Conservation (phyloP, 176 grass and related monocot species). For the Leersia perrieri region DNA sequence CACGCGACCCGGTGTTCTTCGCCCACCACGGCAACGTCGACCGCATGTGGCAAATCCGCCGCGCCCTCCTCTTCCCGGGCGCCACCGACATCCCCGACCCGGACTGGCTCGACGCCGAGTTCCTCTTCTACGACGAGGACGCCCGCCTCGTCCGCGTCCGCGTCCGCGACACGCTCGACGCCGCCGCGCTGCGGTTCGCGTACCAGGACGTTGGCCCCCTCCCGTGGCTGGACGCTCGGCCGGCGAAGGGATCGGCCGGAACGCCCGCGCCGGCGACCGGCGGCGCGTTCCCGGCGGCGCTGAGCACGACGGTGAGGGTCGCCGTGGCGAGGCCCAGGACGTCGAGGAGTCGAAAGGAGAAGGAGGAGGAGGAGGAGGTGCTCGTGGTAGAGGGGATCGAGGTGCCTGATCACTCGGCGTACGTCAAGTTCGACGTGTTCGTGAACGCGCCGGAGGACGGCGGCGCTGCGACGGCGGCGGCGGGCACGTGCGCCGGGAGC, state of each 20-base stretch:
- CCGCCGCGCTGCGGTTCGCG: slow-evolving; percentile 33
- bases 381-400: slow-evolving; percentile 56
- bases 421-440: slow-evolving; percentile 74
- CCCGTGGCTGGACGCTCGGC: slow-evolving; percentile 47
- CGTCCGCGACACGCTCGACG: slow-evolving; percentile 55
- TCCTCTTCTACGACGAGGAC: slow-evolving; percentile 91
- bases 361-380: slow-evolving; percentile 62
- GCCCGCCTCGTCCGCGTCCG: slow-evolving; percentile 55
- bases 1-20: slow-evolving; percentile 67
- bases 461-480: background rate
- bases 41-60: slow-evolving; percentile 66
- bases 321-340: slow-evolving; percentile 42
- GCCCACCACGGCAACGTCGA: slow-evolving; percentile 71
- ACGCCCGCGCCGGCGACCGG: background rate
- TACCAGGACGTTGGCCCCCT: slow-evolving; percentile 65
- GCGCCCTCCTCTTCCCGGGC: slow-evolving; percentile 18
- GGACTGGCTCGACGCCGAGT: slow-evolving; percentile 73
- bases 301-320: slow-evolving; percentile 29
- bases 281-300: slow-evolving; percentile 34
- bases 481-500: slow-evolving; percentile 60
- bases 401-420: slow-evolving; percentile 27
- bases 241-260: background rate
- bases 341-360: slow-evolving; percentile 38
- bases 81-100: slow-evolving; percentile 48
- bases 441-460: slow-evolving; percentile 35